phyloP scores from a whole-genome alignment of 2,329 filamentous ascomycete species.

The Neonectria neomacrospora region DNA sequence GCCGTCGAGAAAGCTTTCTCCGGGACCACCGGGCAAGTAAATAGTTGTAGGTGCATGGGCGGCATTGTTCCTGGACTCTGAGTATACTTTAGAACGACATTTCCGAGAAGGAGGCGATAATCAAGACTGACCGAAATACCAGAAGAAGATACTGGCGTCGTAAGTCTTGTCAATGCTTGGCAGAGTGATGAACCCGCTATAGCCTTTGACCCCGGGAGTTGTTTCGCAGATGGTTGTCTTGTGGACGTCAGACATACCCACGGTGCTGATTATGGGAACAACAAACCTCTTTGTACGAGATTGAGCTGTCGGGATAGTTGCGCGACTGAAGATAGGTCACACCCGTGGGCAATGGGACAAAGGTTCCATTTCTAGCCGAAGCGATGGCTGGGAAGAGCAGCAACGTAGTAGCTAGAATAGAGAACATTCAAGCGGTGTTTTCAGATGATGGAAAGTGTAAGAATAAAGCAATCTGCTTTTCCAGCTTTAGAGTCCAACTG shows the following conservation, averaged over 20 bases:
- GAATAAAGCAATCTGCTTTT: neutral
- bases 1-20: conserved; percentile 68
- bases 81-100: accelerated
- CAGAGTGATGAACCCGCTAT: conserved; percentile 39
- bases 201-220: conserved; percentile 34
- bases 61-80: conserved; percentile 49
- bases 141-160: conserved; percentile 54
- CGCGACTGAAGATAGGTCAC: conserved; percentile 8
- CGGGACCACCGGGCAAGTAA: conserved; percentile 73
- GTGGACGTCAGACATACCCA: neutral
- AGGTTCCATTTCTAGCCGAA: neutral
- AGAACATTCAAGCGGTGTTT: neutral
- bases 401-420: neutral
- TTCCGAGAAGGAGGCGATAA: accelerated
- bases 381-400: neutral
- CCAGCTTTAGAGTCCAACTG: neutral
- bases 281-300: conserved; percentile 41
- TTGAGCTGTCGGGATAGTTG: conserved; percentile 30
- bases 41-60: conserved; percentile 53
- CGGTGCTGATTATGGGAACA: no score
- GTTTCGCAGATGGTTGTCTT: conserved; percentile 42
- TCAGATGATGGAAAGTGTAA: neutral
- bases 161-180: conserved; percentile 31
- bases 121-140: conserved; percentile 50
- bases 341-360: conserved; percentile 4